A percentile compares a stretch with the other conserved stretches of the same genome.
Conservation (phyloP, 2,329 filamentous ascomycete genomes). For the Fusarium burgessii region DNA sequence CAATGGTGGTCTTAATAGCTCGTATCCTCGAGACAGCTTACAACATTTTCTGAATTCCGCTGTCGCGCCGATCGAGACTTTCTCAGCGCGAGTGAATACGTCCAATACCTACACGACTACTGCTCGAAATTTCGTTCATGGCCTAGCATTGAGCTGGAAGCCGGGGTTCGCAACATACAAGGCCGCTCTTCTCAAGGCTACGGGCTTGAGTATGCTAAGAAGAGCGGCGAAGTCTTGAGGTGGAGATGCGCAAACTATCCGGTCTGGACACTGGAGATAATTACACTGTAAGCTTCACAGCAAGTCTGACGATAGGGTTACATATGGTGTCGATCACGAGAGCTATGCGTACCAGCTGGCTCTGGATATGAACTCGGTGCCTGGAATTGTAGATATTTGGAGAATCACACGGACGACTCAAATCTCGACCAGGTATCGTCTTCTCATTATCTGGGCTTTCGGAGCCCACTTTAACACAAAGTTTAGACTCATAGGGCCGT, state of each 20-base stretch:
- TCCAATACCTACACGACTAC: neutral
- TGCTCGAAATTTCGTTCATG: neutral
- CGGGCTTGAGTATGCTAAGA: accelerated
- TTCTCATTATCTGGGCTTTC: neutral
- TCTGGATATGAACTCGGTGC: neutral
- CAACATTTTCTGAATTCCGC: conserved; percentile 1
- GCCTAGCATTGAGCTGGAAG: neutral
- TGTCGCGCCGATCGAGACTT: neutral
- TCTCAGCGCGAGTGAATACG: neutral
- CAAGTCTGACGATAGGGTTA: neutral
- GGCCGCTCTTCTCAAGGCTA: accelerated
- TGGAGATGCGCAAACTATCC: neutral
- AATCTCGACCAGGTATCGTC: accelerated
- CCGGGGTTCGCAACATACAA: neutral
- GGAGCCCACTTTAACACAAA: conserved; percentile 1
- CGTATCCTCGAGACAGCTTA: neutral
- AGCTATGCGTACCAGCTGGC: conserved; percentile 1
- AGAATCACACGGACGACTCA: neutral
- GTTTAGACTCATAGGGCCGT: neutral
- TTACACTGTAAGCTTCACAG: neutral
- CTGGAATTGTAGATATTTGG: neutral
- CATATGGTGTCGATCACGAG: neutral
- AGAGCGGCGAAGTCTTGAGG: neutral
- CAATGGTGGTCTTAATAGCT: neutral
- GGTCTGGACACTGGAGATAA: neutral